A percentile compares a stretch with the other conserved stretches of the same genome.
phyloP scores from a whole-genome alignment of 2,329 filamentous ascomycete genomes.

The Triangularia verruculosa region DNA sequence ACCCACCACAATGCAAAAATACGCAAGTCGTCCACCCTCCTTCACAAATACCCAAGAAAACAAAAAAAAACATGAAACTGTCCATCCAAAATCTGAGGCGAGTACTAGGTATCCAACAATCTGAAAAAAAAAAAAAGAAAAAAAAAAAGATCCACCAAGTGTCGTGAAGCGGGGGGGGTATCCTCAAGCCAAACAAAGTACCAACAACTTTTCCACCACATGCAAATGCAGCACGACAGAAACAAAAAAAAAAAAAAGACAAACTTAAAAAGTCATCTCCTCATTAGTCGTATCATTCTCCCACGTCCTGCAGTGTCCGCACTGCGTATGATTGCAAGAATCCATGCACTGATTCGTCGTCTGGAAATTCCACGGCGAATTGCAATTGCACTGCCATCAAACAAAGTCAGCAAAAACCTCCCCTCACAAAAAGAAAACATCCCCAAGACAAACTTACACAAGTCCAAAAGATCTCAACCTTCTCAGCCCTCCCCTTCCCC shows the following conservation, averaged over 20 bases:
- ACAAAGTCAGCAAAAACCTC: neutral
- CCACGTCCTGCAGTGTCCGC: constrained; percentile 5
- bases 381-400: constrained; percentile 10
- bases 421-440: neutral
- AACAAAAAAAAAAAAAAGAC: neutral
- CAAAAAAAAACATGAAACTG: neutral
- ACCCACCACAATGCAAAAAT: neutral
- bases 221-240: neutral
- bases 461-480: constrained; percentile 10
- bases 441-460: constrained; percentile 19
- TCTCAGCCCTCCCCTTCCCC: neutral
- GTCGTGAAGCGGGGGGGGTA: neutral
- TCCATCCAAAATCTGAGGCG: neutral
- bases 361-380: constrained; percentile 6
- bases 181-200: neutral
- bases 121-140: neutral
- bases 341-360: constrained; percentile 10
- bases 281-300: neutral
- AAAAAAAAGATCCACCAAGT: neutral
- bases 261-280: neutral
- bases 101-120: neutral
- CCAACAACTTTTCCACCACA: neutral
- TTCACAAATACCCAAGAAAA: neutral
- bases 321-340: constrained; percentile 10
- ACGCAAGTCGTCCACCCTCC: neutral